Percentiles rank a stretch among this genome's conserved stretches.
Evolutionary conservation across 192 early-diverging fungal genomes (phyloP).

Genomic region (Chytriomyces sp.): DNA sequence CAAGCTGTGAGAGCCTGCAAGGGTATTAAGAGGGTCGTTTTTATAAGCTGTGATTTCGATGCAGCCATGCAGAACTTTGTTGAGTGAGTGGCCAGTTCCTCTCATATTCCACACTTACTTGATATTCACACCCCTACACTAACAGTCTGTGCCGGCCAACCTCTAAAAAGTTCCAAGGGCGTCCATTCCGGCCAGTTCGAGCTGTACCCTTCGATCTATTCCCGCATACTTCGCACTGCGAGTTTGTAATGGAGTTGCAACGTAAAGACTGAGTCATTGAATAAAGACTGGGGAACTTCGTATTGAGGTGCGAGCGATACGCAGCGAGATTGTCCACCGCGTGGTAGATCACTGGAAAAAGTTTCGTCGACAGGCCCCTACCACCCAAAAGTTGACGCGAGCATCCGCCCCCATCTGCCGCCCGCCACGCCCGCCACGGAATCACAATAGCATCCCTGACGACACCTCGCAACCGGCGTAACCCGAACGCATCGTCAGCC

Average conservation of each 20-base stretch:
- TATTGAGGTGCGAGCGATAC: too few species aligned
- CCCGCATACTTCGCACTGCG: slow-evolving; percentile 71
- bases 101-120: slow-evolving; percentile 4
- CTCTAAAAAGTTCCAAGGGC: slow-evolving; percentile 60
- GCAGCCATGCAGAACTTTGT: slow-evolving; percentile 63
- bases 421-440: background rate
- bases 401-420: background rate
- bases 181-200: slow-evolving; percentile 61
- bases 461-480: slow-evolving; percentile 26
- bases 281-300: too few species aligned
- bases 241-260: slow-evolving; percentile 67
- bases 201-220: slow-evolving; percentile 74
- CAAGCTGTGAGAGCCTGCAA: slow-evolving; percentile 58
- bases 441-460: slow-evolving; percentile 16
- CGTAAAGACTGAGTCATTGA: background rate
- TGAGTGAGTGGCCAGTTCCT: slow-evolving; percentile 50
- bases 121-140: slow-evolving; percentile 19
- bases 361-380: too few species aligned
- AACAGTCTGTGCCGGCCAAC: slow-evolving; percentile 67
- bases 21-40: slow-evolving; percentile 63
- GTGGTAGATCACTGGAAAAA: too few species aligned
- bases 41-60: slow-evolving; percentile 69
- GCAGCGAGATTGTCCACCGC: too few species aligned
- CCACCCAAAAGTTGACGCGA: background rate
- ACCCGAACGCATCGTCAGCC: slow-evolving; percentile 6